phyloP scores from a whole-genome alignment of 106 monocot species.

The Gastrodia elata region DNA sequence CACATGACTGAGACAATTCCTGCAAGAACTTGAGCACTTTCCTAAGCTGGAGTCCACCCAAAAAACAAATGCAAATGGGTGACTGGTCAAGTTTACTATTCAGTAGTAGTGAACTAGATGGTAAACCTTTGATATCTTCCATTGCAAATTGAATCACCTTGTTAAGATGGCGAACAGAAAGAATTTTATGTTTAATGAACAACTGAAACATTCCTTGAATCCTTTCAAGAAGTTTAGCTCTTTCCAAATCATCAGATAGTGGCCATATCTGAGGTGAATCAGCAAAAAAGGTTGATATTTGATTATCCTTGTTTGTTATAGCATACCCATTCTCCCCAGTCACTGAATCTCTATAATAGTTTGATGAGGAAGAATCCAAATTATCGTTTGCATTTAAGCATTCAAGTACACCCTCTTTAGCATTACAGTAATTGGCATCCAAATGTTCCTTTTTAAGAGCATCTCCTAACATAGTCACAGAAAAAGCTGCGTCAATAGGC shows the following conservation, averaged over 20 bases:
- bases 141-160: slow-evolving; percentile 64
- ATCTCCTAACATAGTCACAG: slow-evolving; percentile 39
- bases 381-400: slow-evolving; percentile 29
- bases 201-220: slow-evolving; percentile 54
- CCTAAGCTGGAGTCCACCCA: slow-evolving; percentile 51
- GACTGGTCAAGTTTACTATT: slow-evolving; percentile 45
- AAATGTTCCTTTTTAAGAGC: slow-evolving; percentile 13
- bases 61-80: slow-evolving; percentile 63
- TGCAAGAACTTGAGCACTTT: slow-evolving; percentile 76
- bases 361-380: slow-evolving; percentile 24
- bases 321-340: slow-evolving; percentile 29
- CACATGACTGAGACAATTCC: slow-evolving; percentile 72
- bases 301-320: slow-evolving; percentile 13
- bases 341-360: slow-evolving; percentile 13
- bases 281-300: background rate
- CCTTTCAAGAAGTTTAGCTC: slow-evolving; percentile 60
- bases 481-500: slow-evolving; percentile 48
- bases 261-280: slow-evolving; percentile 44
- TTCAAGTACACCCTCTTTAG: slow-evolving; percentile 29
- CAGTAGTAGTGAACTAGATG: slow-evolving; percentile 38
- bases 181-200: slow-evolving; percentile 56
- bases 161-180: slow-evolving; percentile 61
- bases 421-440: slow-evolving; percentile 16
- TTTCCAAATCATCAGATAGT: slow-evolving; percentile 62
- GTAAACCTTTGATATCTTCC: slow-evolving; percentile 53